Evolutionary conservation across 1,284 basidiomycete species (phyloP), one percentile per base, ranked within the genome.

Genomic region (Coniferiporia weirii): DNA sequence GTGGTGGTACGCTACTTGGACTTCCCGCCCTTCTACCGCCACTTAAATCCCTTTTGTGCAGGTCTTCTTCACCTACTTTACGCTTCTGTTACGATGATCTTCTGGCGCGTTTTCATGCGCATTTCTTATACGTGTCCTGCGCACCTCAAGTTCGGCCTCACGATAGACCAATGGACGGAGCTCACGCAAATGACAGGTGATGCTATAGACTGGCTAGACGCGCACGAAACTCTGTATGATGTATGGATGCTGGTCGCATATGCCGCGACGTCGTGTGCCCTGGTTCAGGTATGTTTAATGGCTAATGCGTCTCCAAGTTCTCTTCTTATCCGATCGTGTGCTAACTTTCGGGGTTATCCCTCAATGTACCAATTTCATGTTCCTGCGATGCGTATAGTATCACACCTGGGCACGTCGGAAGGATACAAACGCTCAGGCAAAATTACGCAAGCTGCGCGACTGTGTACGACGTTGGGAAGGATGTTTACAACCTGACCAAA

Each of bases 81-180:
- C 69, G 83, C 89, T n/a, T 91, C 90, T 66, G 85, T 95, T 46
- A 87, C 86, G 67, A 91, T 92, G 85, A 87, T 91, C 71, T 91
- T 95, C 74, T 95, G 90, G 90, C 85, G 92, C 56, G 89, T 95
- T 17, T 97, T 97, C 76, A 94, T 96, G 90, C 84, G 94, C 56
- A 91, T 96, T 70, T 92, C 90, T 61, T 95, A 95, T 73, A 81
- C 83, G 32, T 91, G 86, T 70, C 93, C 91, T 13, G 81, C 82
- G 10, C 93, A 93, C 70, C 82, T 96, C 68, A 91, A 87, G 68
- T 91, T 97, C 67, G 81, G 81, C 32, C 77, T 96, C 63, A 91
- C 88, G 1, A 81, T 91, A 49, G 85, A 87, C 66, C 81, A 85
- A 60, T 97, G 93, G 93, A 82, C 79, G 40, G 75, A 78, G 51